phyloP scores from a whole-genome alignment of 768 basidiomycete species.

The Sutorius australiensis region DNA sequence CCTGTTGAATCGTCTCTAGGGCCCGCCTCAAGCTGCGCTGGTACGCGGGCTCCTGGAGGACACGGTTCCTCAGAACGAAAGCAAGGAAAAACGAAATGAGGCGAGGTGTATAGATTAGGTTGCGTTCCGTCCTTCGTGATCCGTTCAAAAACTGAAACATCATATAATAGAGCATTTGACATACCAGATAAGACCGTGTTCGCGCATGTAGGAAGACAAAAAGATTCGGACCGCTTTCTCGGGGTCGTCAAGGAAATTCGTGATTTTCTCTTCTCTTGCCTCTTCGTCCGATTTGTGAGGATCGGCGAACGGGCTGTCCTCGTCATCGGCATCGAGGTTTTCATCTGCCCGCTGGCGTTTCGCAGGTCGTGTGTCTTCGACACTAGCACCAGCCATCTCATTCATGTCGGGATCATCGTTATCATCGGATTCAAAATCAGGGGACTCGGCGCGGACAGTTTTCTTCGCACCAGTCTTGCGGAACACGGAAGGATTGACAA shows the following conservation, averaged over 20 bases:
- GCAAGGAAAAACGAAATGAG: slow-evolving; percentile 57
- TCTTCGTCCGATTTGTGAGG: slow-evolving; percentile 32
- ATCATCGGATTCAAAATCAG: slow-evolving; percentile 34
- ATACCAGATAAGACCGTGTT: slow-evolving; percentile 70
- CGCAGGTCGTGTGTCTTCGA: slow-evolving; percentile 7
- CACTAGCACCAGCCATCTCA: background rate
- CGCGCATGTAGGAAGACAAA: slow-evolving; percentile 64
- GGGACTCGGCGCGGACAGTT: slow-evolving; percentile 29
- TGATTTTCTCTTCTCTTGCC: slow-evolving; percentile 41
- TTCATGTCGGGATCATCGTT: slow-evolving; percentile 18
- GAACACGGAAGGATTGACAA: slow-evolving; percentile 41
- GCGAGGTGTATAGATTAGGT: slow-evolving; percentile 49
- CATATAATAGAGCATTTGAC: slow-evolving; percentile 12
- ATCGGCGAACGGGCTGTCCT: slow-evolving; percentile 34
- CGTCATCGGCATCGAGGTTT: slow-evolving; percentile 13
- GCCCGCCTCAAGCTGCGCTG: slow-evolving; percentile 47
- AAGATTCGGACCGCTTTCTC: slow-evolving; percentile 58
- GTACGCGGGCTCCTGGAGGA: slow-evolving; percentile 46
- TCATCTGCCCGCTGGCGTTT: slow-evolving; percentile 28
- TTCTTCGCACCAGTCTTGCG: slow-evolving; percentile 33
- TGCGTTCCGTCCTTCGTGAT: slow-evolving; percentile 41
- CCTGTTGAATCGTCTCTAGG: slow-evolving; percentile 39
- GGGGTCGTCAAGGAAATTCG: slow-evolving; percentile 59
- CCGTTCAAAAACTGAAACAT: background rate
- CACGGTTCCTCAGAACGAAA: slow-evolving; percentile 54